Conservation (phyloP, 2,329 filamentous ascomycete species). For the Boeremia exigua region DNA sequence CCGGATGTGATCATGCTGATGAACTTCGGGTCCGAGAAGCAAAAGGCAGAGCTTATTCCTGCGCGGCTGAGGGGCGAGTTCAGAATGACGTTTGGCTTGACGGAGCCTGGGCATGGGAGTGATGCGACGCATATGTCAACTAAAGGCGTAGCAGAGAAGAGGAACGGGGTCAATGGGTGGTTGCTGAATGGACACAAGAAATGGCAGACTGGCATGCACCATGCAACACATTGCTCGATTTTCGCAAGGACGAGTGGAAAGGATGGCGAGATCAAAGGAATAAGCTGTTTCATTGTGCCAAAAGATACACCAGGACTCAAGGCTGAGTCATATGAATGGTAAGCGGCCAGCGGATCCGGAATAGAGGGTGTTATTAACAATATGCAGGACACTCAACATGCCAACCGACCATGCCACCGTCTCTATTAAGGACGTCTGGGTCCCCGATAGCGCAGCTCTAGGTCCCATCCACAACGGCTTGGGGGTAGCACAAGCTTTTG, state of each 20-base stretch:
- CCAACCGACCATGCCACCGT: slow-evolving; percentile 70
- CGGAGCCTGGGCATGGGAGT: slow-evolving; percentile 66
- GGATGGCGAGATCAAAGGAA: slow-evolving; percentile 61
- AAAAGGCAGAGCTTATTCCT: slow-evolving; percentile 61
- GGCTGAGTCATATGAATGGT: slow-evolving; percentile 65
- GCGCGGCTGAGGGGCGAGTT: slow-evolving; percentile 61
- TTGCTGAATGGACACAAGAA: slow-evolving; percentile 66
- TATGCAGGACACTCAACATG: slow-evolving; percentile 66
- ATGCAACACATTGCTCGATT: slow-evolving; percentile 66
- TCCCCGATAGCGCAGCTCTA: slow-evolving; percentile 60
- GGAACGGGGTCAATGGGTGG: slow-evolving; percentile 56
- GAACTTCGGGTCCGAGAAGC: slow-evolving; percentile 63
- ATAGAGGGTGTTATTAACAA: slow-evolving; percentile 7
- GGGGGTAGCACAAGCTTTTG: slow-evolving; percentile 68
- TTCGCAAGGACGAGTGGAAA: slow-evolving; percentile 65
- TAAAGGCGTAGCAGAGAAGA: slow-evolving; percentile 53
- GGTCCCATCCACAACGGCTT: slow-evolving; percentile 62
- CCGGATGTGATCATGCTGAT: slow-evolving; percentile 68
- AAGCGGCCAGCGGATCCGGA: neutral
- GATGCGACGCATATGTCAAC: slow-evolving; percentile 70
- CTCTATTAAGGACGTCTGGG: slow-evolving; percentile 62
- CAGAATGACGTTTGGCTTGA: slow-evolving; percentile 66
- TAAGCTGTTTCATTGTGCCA: slow-evolving; percentile 67
- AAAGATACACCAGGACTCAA: slow-evolving; percentile 58
- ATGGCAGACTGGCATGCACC: slow-evolving; percentile 70